These are phyloP conservation scores for Mesembryanthemum crystallinum DNA, from an alignment of 148 eudicot genomes.

Conservation along the genomic window DNA sequence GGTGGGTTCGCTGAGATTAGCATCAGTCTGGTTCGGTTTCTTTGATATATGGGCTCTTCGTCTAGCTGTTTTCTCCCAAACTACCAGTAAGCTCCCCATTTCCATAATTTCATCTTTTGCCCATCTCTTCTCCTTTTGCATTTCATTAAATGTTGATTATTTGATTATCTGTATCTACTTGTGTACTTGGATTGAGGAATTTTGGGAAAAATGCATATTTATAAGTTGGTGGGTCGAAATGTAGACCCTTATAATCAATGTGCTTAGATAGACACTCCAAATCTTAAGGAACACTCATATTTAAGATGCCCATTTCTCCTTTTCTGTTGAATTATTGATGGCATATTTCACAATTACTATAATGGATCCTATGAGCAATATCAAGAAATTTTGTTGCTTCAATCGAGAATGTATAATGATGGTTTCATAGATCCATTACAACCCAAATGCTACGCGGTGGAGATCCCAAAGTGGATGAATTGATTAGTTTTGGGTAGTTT, in stretches of 20 bases:
- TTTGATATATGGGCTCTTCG: constrained; percentile 95
- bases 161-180: neutral
- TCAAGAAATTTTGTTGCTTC: constrained; percentile 20
- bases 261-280: neutral
- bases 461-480: constrained; percentile 28
- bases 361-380: constrained; percentile 11
- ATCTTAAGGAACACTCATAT: neutral
- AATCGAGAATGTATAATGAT: constrained; percentile 20
- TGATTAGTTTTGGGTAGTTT: constrained; percentile 7
- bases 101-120: neutral
- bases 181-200: neutral
- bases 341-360: constrained; percentile 11
- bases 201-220: neutral
- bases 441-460: constrained; percentile 24
- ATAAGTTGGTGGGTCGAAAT: constrained; percentile 3
- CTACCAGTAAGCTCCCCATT: constrained; percentile 45
- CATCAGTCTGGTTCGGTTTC: constrained; percentile 97
- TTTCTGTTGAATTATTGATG: constrained; percentile 8
- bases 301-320: constrained; percentile 21
- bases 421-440: constrained; percentile 16
- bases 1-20: constrained; percentile 73
- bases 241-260: constrained; percentile 12
- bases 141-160: neutral
- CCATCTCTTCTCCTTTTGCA: neutral
- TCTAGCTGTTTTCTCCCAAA: constrained; percentile 79